Conservation (phyloP, 2,329 filamentous ascomycete species). For the Aspergillus sp. region DNA sequence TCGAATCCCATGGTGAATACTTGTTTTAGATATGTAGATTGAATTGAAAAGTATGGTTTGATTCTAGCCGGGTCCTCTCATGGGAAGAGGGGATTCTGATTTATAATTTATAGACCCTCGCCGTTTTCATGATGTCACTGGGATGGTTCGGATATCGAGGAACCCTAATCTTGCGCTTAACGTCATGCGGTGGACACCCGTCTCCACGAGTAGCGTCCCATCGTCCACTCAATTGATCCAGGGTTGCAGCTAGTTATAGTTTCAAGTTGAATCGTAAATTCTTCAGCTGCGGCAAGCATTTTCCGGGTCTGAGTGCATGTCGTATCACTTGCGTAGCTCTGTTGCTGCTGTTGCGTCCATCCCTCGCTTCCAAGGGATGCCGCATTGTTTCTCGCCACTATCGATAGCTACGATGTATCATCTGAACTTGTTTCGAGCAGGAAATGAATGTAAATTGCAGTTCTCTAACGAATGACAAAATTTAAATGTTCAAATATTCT, state of each 20-base stretch:
- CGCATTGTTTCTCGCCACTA: no score
- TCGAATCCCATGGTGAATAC: conserved; percentile 24
- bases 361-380: neutral
- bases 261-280: no score
- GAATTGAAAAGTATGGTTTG: no score
- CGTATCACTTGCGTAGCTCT: no score
- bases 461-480: no score
- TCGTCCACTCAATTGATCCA: neutral
- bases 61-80: no score
- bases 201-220: neutral
- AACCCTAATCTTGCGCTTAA: neutral
- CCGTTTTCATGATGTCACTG: neutral
- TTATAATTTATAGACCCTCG: neutral
- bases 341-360: no score
- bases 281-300: no score
- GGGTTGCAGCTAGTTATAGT: neutral
- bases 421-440: neutral
- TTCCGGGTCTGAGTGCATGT: no score
- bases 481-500: neutral
- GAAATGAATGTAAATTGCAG: no score
- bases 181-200: neutral
- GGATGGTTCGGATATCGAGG: neutral
- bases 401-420: no score
- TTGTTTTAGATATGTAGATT: neutral
- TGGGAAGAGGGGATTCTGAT: neutral